Conservation (phyloP, 306 rosid genomes). For the Prunus mira region DNA sequence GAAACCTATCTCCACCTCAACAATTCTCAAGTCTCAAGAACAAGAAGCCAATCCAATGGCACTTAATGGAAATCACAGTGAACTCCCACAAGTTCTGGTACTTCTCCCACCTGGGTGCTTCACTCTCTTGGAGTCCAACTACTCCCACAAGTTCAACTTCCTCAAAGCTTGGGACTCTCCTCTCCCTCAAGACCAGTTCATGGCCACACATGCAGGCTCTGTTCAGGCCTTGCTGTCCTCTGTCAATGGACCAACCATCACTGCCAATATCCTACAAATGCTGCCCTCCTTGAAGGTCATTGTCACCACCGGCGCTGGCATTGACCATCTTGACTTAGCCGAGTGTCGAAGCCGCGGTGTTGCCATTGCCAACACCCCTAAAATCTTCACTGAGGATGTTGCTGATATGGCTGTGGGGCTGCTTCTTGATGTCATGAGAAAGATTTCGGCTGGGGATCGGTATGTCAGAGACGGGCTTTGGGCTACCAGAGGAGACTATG, state of each 20-base stretch:
- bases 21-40: too few species aligned
- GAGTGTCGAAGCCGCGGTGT: conserved; percentile 21
- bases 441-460: conserved; percentile 31
- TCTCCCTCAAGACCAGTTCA: conserved; percentile 21
- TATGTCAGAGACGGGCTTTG: conserved; percentile 23
- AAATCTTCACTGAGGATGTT: conserved; percentile 39
- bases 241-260: background rate
- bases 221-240: conserved; percentile 17
- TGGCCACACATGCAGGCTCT: conserved; percentile 15
- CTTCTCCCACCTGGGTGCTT: background rate
- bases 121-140: conserved; percentile 7
- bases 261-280: conserved; percentile 13
- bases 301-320: conserved; percentile 25
- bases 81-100: conserved; percentile 16
- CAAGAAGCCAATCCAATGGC: background rate
- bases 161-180: conserved; percentile 28
- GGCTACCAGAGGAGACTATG: conserved; percentile 18
- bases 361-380: conserved; percentile 32
- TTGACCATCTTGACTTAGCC: conserved; percentile 28
- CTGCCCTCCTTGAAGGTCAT: conserved; percentile 28
- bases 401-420: conserved; percentile 54
- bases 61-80: background rate
- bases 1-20: too few species aligned
- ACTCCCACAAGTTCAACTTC: conserved; percentile 23
- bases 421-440: conserved; percentile 42